phyloP scores from a whole-genome alignment of 2,329 filamentous ascomycete species.

The Ophioceras dolichostomum region DNA sequence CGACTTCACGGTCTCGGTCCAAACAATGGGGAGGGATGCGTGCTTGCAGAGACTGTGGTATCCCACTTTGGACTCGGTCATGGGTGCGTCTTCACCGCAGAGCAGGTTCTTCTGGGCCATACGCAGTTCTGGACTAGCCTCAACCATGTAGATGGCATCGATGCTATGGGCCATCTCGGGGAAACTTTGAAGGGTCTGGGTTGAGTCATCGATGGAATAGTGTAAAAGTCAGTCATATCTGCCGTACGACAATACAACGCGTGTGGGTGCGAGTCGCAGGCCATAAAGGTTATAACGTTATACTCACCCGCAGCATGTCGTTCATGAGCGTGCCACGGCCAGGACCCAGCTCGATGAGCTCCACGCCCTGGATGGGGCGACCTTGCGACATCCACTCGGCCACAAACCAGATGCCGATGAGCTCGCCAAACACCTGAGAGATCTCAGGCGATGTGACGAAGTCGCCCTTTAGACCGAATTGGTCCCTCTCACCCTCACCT shows the following conservation, averaged over 20 bases:
- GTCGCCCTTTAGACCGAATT: conserved; percentile 87
- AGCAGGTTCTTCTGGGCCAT: conserved; percentile 69
- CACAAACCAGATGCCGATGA: conserved; percentile 89
- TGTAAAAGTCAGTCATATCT: too few species aligned
- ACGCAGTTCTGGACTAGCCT: conserved; percentile 74
- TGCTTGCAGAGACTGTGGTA: conserved; percentile 68
- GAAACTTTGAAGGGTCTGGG: conserved; percentile 73
- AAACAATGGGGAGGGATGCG: conserved; percentile 61
- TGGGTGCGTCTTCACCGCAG: conserved; percentile 56
- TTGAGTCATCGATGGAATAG: too few species aligned
- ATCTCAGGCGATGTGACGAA: conserved; percentile 98
- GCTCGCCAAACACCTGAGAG: conserved; percentile 90
- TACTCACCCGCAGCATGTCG: conserved; percentile 76
- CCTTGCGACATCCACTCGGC: conserved; percentile 95
- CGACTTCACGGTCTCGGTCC: conserved; percentile 83
- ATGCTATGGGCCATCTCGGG: conserved; percentile 63
- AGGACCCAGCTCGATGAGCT: conserved; percentile 88
- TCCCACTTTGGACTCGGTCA: conserved; percentile 62
- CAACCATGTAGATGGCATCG: conserved; percentile 84
- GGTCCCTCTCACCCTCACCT: conserved; percentile 60
- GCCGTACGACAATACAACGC: too few species aligned
- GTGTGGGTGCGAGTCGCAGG: too few species aligned
- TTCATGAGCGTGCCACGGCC: conserved; percentile 95
- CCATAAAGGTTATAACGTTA: too few species aligned
- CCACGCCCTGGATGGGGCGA: conserved; percentile 56